Base-by-base conservation (phyloP, 768 basidiomycete genomes). In the Suillus spraguei region DNA sequence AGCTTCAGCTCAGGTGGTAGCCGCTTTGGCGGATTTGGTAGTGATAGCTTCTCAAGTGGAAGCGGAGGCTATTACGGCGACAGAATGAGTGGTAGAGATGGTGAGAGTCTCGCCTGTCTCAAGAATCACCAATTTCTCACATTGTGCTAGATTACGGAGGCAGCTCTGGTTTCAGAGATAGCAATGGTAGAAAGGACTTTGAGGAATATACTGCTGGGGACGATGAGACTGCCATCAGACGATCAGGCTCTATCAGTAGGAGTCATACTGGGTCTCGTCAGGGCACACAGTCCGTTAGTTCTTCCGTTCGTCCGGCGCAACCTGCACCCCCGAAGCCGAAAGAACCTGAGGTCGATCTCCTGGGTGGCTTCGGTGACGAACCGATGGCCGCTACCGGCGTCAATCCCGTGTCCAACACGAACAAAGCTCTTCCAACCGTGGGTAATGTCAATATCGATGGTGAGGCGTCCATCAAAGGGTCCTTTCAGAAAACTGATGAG, bases 151-250 rank as follows among this genome's bases (percentile, higher is more conserved):
- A 79, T 59, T 71, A 68, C 22, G 72, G 72, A 49, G 80, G 83
- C 4, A 79, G 81, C 50, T 81, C 85, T 46, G 80, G 82, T 61
- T 92, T 90, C 77, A 80, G 84, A 59, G 91, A 94, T 65, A 80
- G 76, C 38, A 74, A 76, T 9, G 76, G 85, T 46, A 78, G 86
- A 17, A 79, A 81, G 61, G 84, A 85, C 32, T 98, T 87, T 67
- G 96, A 99, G 70, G 96, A 98, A 74, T 99, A 99, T 75, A 92
- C 97, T 67, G 97, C 97, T 14, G 97, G 97, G 2, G 94, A 94
- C 63, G 96, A 98, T 64, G 95, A 97, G n/a, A 76, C 72, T 46
- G 75, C 68, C 63, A 71, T 49, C 65, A 77, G 72, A 65, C 82
- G 75, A 60, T 80, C 75, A 64, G 79, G 78, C 52, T 80, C 79